A percentile compares a stretch with the other conserved stretches of the same genome.
These are phyloP conservation scores for Aspergillus texensis DNA, from an alignment of 2,329 filamentous ascomycete species.

Conservation along the genomic window DNA sequence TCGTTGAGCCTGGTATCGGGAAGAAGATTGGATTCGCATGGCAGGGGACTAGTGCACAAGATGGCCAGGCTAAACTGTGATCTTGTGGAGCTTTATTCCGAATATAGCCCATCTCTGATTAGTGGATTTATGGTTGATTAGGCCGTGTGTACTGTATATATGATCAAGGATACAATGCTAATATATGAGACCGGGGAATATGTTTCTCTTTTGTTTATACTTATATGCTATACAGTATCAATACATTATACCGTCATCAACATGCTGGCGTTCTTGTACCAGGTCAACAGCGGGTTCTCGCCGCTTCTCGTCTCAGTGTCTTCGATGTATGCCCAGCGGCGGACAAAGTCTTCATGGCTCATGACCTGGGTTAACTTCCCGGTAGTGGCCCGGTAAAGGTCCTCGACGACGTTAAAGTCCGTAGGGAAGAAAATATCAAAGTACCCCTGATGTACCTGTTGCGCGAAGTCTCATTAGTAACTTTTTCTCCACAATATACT, in stretches of 20 bases:
- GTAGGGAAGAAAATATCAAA: constrained; percentile 99
- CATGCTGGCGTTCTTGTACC: constrained; percentile 95
- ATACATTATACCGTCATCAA: constrained; percentile 72
- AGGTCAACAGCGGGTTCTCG: constrained; percentile 87
- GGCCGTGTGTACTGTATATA: not conserved
- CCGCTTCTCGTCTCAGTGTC: constrained; percentile 87
- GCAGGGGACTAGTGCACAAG: constrained; percentile 32
- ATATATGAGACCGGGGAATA: constrained; percentile 11
- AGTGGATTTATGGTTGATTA: not conserved
- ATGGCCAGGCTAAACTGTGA: constrained; percentile 29
- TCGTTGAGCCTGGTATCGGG: constrained; percentile 55
- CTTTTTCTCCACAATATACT: not conserved
- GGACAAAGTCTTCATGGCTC: constrained; percentile 88
- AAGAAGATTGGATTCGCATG: constrained; percentile 44
- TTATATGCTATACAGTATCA: not conserved
- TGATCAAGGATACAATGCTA: not conserved
- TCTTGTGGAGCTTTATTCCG: not conserved
- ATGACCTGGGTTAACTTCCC: constrained; percentile 85
- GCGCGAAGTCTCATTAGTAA: constrained; percentile 9
- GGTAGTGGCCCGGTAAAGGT: constrained; percentile 89
- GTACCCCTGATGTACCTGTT: constrained; percentile 91
- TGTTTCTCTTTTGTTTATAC: not conserved
- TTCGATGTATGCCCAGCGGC: constrained; percentile 84
- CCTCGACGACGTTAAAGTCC: constrained; percentile 86
- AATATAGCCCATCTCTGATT: not conserved